Percentiles rank a stretch among this genome's conserved stretches.
Conservation (phyloP, 1,284 basidiomycete species). For the Fistulina hepatica region DNA sequence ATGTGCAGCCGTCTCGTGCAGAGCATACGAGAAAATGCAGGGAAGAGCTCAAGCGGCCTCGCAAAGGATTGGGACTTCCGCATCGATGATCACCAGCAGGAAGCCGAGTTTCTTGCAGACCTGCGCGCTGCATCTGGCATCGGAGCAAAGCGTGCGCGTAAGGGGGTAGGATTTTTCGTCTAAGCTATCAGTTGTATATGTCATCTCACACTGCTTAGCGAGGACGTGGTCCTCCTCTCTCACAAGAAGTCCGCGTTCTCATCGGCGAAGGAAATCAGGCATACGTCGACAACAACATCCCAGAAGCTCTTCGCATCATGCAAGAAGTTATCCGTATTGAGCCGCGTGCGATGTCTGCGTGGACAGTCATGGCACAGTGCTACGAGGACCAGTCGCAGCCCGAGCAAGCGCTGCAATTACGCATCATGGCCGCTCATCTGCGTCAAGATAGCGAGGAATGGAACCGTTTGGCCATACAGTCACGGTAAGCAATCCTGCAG, state of each 20-base stretch:
- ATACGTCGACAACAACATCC: constrained; percentile 64
- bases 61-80: constrained; percentile 60
- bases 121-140: constrained; percentile 60
- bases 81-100: constrained; percentile 52
- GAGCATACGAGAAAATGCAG: constrained; percentile 44
- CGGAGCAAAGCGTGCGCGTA: constrained; percentile 42
- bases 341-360: constrained; percentile 73
- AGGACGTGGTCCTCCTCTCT: constrained; percentile 44
- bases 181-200: constrained; percentile 1
- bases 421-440: constrained; percentile 87
- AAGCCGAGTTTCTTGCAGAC: constrained; percentile 59
- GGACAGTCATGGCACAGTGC: constrained; percentile 79
- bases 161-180: constrained; percentile 6
- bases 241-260: constrained; percentile 71
- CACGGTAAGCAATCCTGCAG: constrained; percentile 36
- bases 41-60: constrained; percentile 33
- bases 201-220: constrained; percentile 18
- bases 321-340: constrained; percentile 92
- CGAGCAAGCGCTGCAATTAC: constrained; percentile 70
- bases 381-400: constrained; percentile 60
- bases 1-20: constrained; percentile 46
- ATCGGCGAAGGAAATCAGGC: constrained; percentile 84
- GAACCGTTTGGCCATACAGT: constrained; percentile 69
- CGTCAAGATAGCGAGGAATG: constrained; percentile 80
- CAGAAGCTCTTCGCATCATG: constrained; percentile 69